These are phyloP conservation scores for Dimocarpus longan DNA, from an alignment of 345 rosid genomes.

Conservation along the genomic window DNA sequence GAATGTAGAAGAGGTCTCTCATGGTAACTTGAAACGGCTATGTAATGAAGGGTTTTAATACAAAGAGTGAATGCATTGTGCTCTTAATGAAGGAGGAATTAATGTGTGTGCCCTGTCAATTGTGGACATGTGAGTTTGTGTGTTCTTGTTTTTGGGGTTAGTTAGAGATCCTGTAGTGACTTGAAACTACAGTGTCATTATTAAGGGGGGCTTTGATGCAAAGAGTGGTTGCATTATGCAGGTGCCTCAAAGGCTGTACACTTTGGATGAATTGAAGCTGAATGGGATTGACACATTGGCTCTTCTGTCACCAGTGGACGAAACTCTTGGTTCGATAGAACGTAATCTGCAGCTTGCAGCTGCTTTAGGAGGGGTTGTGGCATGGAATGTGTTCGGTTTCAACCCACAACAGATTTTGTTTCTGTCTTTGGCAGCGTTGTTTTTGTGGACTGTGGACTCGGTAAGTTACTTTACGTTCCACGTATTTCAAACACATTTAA, in stretches of 20 bases:
- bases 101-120: no score
- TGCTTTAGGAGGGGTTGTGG: slow-evolving; percentile 58
- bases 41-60: no score
- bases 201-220: not conserved
- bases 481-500: not conserved
- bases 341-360: slow-evolving; percentile 72
- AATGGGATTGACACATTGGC: slow-evolving; percentile 75
- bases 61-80: no score
- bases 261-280: slow-evolving; percentile 78
- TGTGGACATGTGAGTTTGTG: no score
- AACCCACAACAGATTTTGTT: slow-evolving; percentile 62
- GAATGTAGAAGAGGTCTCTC: no score
- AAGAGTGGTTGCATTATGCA: slow-evolving; percentile 4
- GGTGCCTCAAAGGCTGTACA: slow-evolving; percentile 88
- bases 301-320: slow-evolving; percentile 78
- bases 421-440: slow-evolving; percentile 64
- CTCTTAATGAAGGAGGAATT: no score
- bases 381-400: slow-evolving; percentile 62
- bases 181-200: not conserved
- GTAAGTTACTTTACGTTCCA: slow-evolving; percentile 38
- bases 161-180: no score
- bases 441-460: slow-evolving; percentile 75
- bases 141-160: no score
- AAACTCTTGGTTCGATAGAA: slow-evolving; percentile 77
- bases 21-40: no score